Conservation (phyloP, 1,284 basidiomycete genomes). For the Anthracocystis setariae region DNA sequence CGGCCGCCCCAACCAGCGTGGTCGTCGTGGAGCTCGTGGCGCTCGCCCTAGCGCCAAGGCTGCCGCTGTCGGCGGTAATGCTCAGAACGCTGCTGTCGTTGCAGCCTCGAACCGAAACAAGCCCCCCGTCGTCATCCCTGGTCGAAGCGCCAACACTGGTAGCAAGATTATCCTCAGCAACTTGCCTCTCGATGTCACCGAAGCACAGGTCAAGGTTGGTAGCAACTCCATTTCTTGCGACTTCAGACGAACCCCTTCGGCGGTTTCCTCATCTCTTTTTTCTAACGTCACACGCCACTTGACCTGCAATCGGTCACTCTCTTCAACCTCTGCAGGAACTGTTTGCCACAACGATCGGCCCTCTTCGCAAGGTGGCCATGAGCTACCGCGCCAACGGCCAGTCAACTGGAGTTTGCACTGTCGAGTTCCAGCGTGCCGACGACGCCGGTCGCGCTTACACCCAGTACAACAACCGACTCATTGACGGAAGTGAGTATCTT, state of each 20-base stretch:
- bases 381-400: slow-evolving; percentile 85
- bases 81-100: slow-evolving; percentile 56
- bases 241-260: too few relatives aligned
- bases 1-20: slow-evolving; percentile 37
- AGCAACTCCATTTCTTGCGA: background rate
- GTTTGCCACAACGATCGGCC: slow-evolving; percentile 89
- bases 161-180: slow-evolving; percentile 97
- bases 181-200: slow-evolving; percentile 92
- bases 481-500: slow-evolving; percentile 87
- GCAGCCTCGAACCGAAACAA: slow-evolving; percentile 64
- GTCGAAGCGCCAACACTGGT: slow-evolving; percentile 51
- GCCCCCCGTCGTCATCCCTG: slow-evolving; percentile 65
- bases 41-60: slow-evolving; percentile 59
- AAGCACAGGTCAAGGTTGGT: slow-evolving; percentile 83
- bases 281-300: background rate
- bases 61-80: slow-evolving; percentile 56
- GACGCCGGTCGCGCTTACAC: slow-evolving; percentile 91
- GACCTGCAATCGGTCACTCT: background rate
- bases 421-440: slow-evolving; percentile 85
- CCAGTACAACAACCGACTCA: slow-evolving; percentile 96
- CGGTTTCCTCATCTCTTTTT: background rate
- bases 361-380: slow-evolving; percentile 82
- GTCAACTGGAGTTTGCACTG: slow-evolving; percentile 88
- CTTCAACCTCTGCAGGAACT: slow-evolving; percentile 74
- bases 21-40: slow-evolving; percentile 41